These are phyloP conservation scores for Westerdykella aurantiaca DNA, from an alignment of 2,329 filamentous ascomycete species.

Conservation along the genomic window DNA sequence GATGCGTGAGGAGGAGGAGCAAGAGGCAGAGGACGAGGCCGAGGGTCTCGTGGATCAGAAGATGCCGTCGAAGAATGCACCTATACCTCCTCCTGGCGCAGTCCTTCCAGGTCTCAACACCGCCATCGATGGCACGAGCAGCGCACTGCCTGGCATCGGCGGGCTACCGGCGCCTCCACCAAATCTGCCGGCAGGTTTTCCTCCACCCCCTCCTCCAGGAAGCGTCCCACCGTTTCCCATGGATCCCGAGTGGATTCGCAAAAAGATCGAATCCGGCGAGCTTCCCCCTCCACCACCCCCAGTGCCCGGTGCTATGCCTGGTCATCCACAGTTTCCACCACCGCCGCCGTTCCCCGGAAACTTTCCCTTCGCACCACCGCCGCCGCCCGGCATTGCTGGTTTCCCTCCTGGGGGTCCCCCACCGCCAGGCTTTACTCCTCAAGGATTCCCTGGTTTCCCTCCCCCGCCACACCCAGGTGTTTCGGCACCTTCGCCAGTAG, in stretches of 20 bases:
- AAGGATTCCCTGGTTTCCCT: constrained; percentile 27
- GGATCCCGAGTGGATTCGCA: constrained; percentile 13
- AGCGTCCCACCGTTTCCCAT: constrained; percentile 17
- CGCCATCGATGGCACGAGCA: constrained; percentile 41
- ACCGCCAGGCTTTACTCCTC: constrained; percentile 15
- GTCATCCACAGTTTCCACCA: constrained; percentile 19
- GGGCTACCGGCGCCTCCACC: constrained; percentile 29
- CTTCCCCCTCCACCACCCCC: constrained; percentile 26
- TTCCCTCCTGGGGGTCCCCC: constrained; percentile 9
- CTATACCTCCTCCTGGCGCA: constrained; percentile 57
- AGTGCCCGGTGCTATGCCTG: constrained; percentile 15
- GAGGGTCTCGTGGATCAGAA: constrained; percentile 90
- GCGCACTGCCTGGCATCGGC: constrained; percentile 45
- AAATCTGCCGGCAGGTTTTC: constrained; percentile 37
- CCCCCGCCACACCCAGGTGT: constrained; percentile 21
- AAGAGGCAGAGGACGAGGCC: constrained; percentile 86
- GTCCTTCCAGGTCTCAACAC: constrained; percentile 29
- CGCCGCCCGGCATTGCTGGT: constrained; percentile 9
- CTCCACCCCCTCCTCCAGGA: constrained; percentile 23
- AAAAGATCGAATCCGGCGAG: constrained; percentile 2
- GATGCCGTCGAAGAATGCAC: constrained; percentile 59
- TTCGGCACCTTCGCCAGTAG: constrained; percentile 30
- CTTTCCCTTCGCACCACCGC: constrained; percentile 31
- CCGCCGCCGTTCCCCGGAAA: constrained; percentile 8
- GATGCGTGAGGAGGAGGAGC: constrained; percentile 86